Evolutionary conservation across 225 moss, liverwort and hornwort species (phyloP).

Genomic region (Sphagnum tenellum): DNA sequence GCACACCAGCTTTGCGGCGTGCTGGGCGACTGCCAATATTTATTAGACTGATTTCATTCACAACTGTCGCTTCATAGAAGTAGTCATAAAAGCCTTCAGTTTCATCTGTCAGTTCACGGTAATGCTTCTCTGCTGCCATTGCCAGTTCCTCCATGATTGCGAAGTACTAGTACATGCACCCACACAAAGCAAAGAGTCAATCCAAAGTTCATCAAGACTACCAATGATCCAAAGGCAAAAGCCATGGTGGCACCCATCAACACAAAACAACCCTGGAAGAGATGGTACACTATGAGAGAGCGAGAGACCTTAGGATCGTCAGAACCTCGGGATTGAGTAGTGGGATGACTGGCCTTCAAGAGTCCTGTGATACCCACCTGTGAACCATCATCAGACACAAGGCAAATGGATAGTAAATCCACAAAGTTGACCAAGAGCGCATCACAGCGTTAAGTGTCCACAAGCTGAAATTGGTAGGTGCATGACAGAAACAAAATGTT

Average conservation of each 20-base stretch:
- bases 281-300: background rate
- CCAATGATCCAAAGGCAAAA: too few species aligned
- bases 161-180: constrained; percentile 44
- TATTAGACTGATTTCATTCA: constrained; percentile 89
- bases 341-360: constrained; percentile 82
- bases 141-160: constrained; percentile 64
- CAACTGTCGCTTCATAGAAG: constrained; percentile 89
- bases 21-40: constrained; percentile 97
- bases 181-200: too few species aligned
- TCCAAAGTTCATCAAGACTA: too few species aligned
- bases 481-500: background rate
- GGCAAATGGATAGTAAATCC: too few species aligned
- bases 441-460: too few species aligned
- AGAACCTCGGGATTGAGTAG: constrained; percentile 43
- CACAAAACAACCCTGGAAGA: too few species aligned
- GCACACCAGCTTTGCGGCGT: constrained; percentile 82
- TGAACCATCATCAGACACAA: background rate
- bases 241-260: too few species aligned
- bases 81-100: constrained; percentile 99
- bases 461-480: background rate
- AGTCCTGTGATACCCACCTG: constrained; percentile 99
- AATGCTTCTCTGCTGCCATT: constrained; percentile 68
- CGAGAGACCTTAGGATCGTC: constrained; percentile 51
- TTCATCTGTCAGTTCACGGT: constrained; percentile 80
- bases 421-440: too few species aligned